phyloP scores from a whole-genome alignment of 805 yeast genomes.

The Candida michaelii region DNA sequence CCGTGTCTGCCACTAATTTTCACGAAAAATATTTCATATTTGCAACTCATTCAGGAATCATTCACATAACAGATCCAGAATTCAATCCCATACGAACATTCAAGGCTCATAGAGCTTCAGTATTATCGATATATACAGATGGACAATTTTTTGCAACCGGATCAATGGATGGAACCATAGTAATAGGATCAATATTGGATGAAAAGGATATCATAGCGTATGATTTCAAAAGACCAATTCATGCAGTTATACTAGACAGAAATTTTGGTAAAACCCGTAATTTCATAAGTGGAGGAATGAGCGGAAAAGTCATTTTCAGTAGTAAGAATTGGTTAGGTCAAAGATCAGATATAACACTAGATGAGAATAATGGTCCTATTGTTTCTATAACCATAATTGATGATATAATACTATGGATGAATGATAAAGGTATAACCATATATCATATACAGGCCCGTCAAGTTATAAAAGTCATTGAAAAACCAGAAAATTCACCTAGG shows the following conservation, averaged over 20 bases:
- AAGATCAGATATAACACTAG: constrained; percentile 65
- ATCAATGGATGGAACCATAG: constrained; percentile 91
- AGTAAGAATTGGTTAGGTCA: constrained; percentile 86
- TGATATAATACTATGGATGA: constrained; percentile 77
- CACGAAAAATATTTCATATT: constrained; percentile 64
- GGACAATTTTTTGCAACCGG: constrained; percentile 80
- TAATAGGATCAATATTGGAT: constrained; percentile 67
- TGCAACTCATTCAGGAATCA: constrained; percentile 87
- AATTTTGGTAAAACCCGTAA: constrained; percentile 60
- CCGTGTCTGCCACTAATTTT: constrained; percentile 69
- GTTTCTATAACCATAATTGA: constrained; percentile 64
- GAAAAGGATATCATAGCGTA: constrained; percentile 66
- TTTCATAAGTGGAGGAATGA: constrained; percentile 86
- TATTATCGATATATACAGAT: constrained; percentile 70
- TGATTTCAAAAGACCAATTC: constrained; percentile 86
- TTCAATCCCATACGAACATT: constrained; percentile 66
- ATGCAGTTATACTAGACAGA: constrained; percentile 78
- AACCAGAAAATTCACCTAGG: constrained; percentile 57
- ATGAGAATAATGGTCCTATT: constrained; percentile 65
- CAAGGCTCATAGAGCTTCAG: constrained; percentile 83
- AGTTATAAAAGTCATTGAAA: constrained; percentile 50
- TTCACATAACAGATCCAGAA: constrained; percentile 65
- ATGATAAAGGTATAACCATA: constrained; percentile 73
- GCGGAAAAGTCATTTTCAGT: constrained; percentile 75
- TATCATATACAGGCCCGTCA: constrained; percentile 56